Evolutionary conservation across 345 rosid genomes (phyloP), one percentile per base, ranked within the genome.

Genomic region (Pugionium dolabratum): DNA sequence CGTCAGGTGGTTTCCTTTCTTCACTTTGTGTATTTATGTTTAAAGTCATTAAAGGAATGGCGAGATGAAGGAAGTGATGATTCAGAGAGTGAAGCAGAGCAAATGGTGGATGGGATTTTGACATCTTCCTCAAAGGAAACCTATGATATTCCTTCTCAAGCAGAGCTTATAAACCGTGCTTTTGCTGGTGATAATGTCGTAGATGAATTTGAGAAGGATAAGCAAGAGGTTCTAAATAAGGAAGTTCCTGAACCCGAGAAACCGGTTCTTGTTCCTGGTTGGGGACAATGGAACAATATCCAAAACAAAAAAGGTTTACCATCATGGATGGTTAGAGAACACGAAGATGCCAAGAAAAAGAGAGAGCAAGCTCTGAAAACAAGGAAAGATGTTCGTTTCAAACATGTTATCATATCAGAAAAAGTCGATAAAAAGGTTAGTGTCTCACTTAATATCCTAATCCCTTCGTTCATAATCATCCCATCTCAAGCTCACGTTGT

Each of bases 171-270:
- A 47, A 86, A 54, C 55, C 85, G 80, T 48, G 96, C 95, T 70
- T 94, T 94, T 79, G 97, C 99, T 1, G 99, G 97, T 40, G 96
- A 90, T 76, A 89, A 94, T 42, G 97, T 90, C 26, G 82, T 72
- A 40, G 92, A 84, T 8, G 96, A 90, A 62, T 94, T 94, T 70
- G 82, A 76, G 63, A 86, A 85, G 78, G 86, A 83, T 40, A 94
- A 88, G 66, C 74, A 75, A 75, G 87, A 83, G 52, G 59, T 85
- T 56, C 67, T 94, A 72, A 85, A 84, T 34, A 79, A 77, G 74
- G 97, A 88, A 74, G 83, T 81, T 49, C 97, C 95, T 40, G 86
- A 88, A 70, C 91, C 91, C 3, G 96, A 94, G 66, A 86, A 88
- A 62, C 97, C 92, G 3, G 78, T 82, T 79, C 42, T 82, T 60